Percentiles rank a stretch among this genome's conserved stretches.
phyloP scores from a whole-genome alignment of 805 yeast genomes.

The Hanseniaspora pseudoguilliermondii region DNA sequence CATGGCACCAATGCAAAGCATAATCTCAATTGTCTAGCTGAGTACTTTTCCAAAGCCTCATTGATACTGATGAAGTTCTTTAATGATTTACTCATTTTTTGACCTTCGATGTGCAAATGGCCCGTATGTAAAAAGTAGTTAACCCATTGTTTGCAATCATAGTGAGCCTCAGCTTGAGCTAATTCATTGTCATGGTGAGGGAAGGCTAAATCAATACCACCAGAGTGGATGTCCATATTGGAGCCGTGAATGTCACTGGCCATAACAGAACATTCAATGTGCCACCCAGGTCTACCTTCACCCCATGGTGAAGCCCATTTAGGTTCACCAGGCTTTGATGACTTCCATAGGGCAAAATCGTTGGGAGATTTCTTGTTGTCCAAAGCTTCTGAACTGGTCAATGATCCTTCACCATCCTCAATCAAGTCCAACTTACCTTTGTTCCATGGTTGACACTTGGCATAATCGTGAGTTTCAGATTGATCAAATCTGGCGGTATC shows the following conservation, averaged over 20 bases:
- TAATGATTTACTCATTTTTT: conserved; percentile 90
- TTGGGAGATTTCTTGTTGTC: conserved; percentile 58
- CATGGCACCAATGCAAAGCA: conserved; percentile 86
- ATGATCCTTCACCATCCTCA: conserved; percentile 89
- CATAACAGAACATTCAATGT: conserved; percentile 98
- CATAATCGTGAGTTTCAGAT: conserved; percentile 64
- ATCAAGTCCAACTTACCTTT: conserved; percentile 76
- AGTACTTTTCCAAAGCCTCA: conserved; percentile 62
- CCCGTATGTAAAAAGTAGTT: conserved; percentile 95
- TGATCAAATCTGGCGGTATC: conserved; percentile 74
- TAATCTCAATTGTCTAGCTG: conserved; percentile 74
- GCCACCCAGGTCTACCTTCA: conserved; percentile 97
- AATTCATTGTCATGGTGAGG: conserved; percentile 98
- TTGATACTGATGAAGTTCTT: conserved; percentile 91
- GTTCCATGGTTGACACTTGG: conserved; percentile 97
- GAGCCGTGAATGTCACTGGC: conserved; percentile 79
- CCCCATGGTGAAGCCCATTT: conserved; percentile 96
- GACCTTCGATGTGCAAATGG: conserved; percentile 95
- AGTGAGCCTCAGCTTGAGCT: conserved; percentile 93
- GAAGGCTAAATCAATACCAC: conserved; percentile 93
- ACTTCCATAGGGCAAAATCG: conserved; percentile 95
- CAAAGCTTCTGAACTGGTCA: conserved; percentile 33
- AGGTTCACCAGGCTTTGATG: conserved; percentile 95
- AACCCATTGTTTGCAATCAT: conserved; percentile 85
- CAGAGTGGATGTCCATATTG: conserved; percentile 85